Base-by-base conservation (phyloP, 2,329 filamentous ascomycete species). In the Scedosporium apiospermum region DNA sequence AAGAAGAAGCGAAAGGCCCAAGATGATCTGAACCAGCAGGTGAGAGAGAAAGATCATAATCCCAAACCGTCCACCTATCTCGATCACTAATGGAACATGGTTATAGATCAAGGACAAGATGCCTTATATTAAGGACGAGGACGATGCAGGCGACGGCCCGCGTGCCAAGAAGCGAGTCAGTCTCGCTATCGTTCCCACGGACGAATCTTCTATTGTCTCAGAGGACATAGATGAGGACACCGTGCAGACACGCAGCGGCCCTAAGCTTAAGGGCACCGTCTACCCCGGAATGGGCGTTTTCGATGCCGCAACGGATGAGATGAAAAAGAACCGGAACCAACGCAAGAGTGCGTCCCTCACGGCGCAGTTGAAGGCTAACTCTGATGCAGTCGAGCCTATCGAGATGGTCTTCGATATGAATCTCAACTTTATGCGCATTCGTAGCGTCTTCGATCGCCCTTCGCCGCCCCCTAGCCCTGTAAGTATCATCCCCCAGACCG, bases 221-320 rank as follows among this genome's bases (percentile, higher is more conserved):
- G 21, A 60, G 26, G 58, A 46, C 27, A 14, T n/a, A 27, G 58
- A 27, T n/a, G 61, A 57, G 61, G 63, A 61, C 9, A 42, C 44
- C 2, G 44, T 12, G 14, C 60, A 49, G 18, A 57, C 63, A 14
- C 64, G 62, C n/a, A 63, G 63, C 53, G 60, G 63, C 10, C 65
- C 64, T 10, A 62, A 62, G 38, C 79, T 92, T 61, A 93, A 93
- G 72, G 89, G 89, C 2, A 77, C 87, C n/a, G 77, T 85, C 57
- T 91, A 87, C 80, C 87, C 88, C 2, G 90, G 90, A 18, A 93
- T 93, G 89, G 83, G 84, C 61, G 80, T 91, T n/a, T 92, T 93
- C 70, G 90, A 93, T 72, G 86, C 90, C 61, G 90, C 90, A 4
- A 89, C 87, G 4, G 82, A 86, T 16, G 84, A 88, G 65, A 88